Percentiles rank a stretch among this genome's conserved stretches.
Conservation (phyloP, 176 grass and related monocot species). For the Tuctoria greenei region DNA sequence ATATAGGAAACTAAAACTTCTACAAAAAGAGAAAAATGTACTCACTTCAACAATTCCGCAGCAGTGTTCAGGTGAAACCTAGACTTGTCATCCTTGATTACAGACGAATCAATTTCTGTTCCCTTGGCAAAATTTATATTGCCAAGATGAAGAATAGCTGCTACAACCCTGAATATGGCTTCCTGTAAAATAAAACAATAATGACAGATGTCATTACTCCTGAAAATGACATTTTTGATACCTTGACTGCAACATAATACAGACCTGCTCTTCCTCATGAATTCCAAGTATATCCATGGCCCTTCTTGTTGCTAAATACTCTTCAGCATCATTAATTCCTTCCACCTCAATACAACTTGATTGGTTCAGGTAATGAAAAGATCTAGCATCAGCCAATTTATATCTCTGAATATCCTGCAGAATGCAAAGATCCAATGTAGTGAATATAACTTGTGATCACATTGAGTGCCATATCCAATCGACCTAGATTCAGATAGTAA, state of each 20-base stretch:
- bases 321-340: conserved; percentile 92
- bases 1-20: conserved; percentile 20
- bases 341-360: conserved; percentile 92
- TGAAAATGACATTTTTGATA: conserved; percentile 33
- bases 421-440: conserved; percentile 20
- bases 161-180: conserved; percentile 94
- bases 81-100: conserved; percentile 87
- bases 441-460: conserved; percentile 24
- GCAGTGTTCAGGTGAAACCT: conserved; percentile 85
- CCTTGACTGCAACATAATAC: conserved; percentile 23
- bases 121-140: conserved; percentile 98
- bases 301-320: conserved; percentile 98
- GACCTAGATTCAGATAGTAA: conserved; percentile 11
- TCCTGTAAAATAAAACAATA: conserved; percentile 60
- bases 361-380: conserved; percentile 96
- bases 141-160: conserved; percentile 97
- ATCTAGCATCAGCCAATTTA: conserved; percentile 71
- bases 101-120: conserved; percentile 91
- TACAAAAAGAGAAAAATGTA: conserved; percentile 27
- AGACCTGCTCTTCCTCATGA: conserved; percentile 88
- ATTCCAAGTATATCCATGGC: conserved; percentile 99
- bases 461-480: background rate
- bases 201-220: conserved; percentile 17
- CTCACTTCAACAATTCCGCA: conserved; percentile 88
- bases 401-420: conserved; percentile 73